Evolutionary conservation across 2,329 filamentous ascomycete species (phyloP).

Genomic region (Chrysoporthe austroafricana): DNA sequence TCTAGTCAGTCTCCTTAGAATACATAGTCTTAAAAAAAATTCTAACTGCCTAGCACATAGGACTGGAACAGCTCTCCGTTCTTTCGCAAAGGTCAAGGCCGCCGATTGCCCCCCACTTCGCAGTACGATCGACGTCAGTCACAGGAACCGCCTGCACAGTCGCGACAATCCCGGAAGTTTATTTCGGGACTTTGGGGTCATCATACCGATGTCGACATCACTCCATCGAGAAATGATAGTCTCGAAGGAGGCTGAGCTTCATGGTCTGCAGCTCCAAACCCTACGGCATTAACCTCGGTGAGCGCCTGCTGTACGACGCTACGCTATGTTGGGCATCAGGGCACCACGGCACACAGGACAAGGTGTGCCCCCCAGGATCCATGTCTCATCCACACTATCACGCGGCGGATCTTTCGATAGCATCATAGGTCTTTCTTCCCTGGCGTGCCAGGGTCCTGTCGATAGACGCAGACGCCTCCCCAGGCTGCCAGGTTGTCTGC

Average conservation of each 20-base stretch:
- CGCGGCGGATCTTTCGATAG: background rate
- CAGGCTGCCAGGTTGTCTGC: background rate
- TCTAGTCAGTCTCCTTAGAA: background rate
- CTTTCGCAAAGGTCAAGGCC: background rate
- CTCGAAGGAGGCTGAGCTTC: background rate
- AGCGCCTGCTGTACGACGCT: background rate
- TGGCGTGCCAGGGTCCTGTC: background rate
- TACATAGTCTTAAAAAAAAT: background rate
- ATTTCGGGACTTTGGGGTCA: conserved; percentile 6
- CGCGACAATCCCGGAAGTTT: conserved; percentile 3
- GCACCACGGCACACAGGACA: background rate
- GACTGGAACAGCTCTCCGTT: no score
- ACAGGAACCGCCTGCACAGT: conserved; percentile 2
- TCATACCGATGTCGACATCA: background rate
- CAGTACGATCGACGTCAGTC: background rate
- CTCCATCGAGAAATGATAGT: background rate
- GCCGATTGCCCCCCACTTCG: background rate
- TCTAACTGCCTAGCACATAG: background rate
- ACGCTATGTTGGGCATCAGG: conserved; percentile 1
- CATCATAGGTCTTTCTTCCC: background rate
- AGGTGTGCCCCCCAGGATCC: background rate
- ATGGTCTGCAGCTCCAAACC: background rate
- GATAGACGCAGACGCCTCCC: background rate
- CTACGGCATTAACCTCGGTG: background rate
- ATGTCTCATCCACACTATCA: background rate